Base-by-base conservation (phyloP, 2,329 filamentous ascomycete species). In the Chrysoporthe austroafricana region DNA sequence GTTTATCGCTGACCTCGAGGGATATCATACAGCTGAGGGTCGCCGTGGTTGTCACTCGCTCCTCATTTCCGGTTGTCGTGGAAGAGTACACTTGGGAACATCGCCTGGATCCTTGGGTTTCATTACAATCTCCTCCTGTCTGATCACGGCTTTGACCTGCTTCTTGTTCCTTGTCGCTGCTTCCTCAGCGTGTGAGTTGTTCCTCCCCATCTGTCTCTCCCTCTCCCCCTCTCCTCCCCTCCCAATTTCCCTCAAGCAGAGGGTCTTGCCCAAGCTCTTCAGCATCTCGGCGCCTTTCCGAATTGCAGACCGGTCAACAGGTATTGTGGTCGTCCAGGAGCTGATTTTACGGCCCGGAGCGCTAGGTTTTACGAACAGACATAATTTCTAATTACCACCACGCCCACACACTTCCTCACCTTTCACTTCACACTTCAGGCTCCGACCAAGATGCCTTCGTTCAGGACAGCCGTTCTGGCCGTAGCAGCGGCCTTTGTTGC, bases 381-480 rank as follows among this genome's bases (percentile, higher is more conserved):
- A 26, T 54, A 62, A 43, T 54, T 50, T 42, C 9, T 52, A 21
- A 52, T 52, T 32, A 52, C 32, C 44, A 36, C 26, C 14, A 26
- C 62, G 44, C 60, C 59, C 16, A 13, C 14, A 46, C 11, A 7
- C 44, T 4, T 2, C 13, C 39, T n/a, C 14, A 21, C 42, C n/a
- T 18, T 16, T 46, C 44, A 46, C 44, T 46, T 46, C 13, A 26
- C 26, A 26, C 26, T 26, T 46, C 46, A 57, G 26, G 16, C 43
- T 26, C 1, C 21, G 9, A 34, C 56, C 48, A 59, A 39, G 60
- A 90, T 90, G 88, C 81, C 81, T 73, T 87, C 85, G 42, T 76
- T 88, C 76, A 85, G 82, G 76, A 78, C 82, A 70, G 79, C 83
- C 69, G 72, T 86, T 71, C 73, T 89, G 78, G 84, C 88, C 71